phyloP scores from a whole-genome alignment of 495 filamentous ascomycete genomes.

The Hypoxylon intermedium region DNA sequence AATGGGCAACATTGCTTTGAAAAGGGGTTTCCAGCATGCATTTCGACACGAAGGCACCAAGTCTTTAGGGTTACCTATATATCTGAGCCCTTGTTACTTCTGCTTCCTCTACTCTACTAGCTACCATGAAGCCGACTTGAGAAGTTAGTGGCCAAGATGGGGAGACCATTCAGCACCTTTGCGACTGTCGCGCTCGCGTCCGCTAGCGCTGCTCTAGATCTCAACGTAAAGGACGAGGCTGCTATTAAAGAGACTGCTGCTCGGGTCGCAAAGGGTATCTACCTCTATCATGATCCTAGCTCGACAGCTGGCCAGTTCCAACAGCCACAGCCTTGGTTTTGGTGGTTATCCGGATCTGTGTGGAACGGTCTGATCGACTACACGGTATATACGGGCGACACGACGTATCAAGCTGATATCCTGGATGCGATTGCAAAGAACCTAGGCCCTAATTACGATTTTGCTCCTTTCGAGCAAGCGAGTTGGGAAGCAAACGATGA shows the following conservation, averaged over 20 bases:
- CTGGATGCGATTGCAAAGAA: slow-evolving; percentile 74
- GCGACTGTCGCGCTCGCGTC: slow-evolving; percentile 17
- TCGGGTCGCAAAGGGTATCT: slow-evolving; percentile 58
- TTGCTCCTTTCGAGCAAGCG: slow-evolving; percentile 81
- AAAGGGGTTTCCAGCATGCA: slow-evolving; percentile 12
- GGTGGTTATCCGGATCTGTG: slow-evolving; percentile 81
- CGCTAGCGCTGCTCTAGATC: slow-evolving; percentile 19
- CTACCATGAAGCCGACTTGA: background rate
- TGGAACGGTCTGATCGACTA: slow-evolving; percentile 83
- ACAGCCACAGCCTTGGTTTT: slow-evolving; percentile 77
- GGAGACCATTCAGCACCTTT: slow-evolving; percentile 26
- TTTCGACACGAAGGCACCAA: slow-evolving; percentile 12
- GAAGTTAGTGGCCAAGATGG: slow-evolving; percentile 24
- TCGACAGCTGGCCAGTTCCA: slow-evolving; percentile 68
- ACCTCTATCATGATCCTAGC: slow-evolving; percentile 71
- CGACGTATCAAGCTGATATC: slow-evolving; percentile 72
- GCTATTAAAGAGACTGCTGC: slow-evolving; percentile 52
- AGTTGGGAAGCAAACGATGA: slow-evolving; percentile 83
- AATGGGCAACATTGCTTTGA: slow-evolving; percentile 29
- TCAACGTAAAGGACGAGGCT: slow-evolving; percentile 27
- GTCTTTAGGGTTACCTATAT: background rate
- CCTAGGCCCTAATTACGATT: slow-evolving; percentile 69
- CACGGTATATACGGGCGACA: slow-evolving; percentile 80
- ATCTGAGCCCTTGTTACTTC: background rate
- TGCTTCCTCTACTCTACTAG: slow-evolving; percentile 3